Evolutionary conservation across 2,329 filamentous ascomycete species (phyloP).

Genomic region (Intubia oerlemansii): DNA sequence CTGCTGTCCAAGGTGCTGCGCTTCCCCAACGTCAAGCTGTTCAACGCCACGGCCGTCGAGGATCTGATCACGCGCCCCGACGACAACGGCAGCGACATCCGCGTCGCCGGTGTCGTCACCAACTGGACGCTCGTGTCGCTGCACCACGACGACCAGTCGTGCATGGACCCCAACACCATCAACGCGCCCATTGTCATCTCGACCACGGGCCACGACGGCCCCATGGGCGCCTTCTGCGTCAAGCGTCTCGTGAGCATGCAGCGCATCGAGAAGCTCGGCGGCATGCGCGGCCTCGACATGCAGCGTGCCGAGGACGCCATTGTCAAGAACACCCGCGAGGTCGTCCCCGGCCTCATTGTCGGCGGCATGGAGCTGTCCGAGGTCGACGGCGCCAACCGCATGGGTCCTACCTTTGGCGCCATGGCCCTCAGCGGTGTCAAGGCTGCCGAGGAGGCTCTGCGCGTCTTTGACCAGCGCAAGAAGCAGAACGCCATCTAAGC

Average conservation of each 20-base stretch:
- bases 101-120: conserved; percentile 75
- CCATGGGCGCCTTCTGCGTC: conserved; percentile 77
- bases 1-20: conserved; percentile 62
- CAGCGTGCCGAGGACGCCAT: conserved; percentile 80
- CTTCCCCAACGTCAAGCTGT: conserved; percentile 86
- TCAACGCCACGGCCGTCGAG: conserved; percentile 85
- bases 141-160: conserved; percentile 75
- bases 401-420: conserved; percentile 77
- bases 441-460: conserved; percentile 70
- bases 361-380: conserved; percentile 88
- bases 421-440: conserved; percentile 80
- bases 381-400: conserved; percentile 76
- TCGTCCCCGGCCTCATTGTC: conserved; percentile 75
- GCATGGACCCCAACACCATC: conserved; percentile 97
- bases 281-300: conserved; percentile 91
- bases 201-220: conserved; percentile 78
- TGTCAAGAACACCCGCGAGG: conserved; percentile 75
- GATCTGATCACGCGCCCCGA: conserved; percentile 60
- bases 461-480: conserved; percentile 57
- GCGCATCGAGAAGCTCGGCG: conserved; percentile 60
- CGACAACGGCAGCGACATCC: conserved; percentile 26
- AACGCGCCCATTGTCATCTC: conserved; percentile 76
- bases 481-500: no score
- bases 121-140: conserved; percentile 89
- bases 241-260: conserved; percentile 85